These are phyloP conservation scores for Ophiostoma fasciatum DNA, from an alignment of 2,329 filamentous ascomycete species.

Conservation along the genomic window DNA sequence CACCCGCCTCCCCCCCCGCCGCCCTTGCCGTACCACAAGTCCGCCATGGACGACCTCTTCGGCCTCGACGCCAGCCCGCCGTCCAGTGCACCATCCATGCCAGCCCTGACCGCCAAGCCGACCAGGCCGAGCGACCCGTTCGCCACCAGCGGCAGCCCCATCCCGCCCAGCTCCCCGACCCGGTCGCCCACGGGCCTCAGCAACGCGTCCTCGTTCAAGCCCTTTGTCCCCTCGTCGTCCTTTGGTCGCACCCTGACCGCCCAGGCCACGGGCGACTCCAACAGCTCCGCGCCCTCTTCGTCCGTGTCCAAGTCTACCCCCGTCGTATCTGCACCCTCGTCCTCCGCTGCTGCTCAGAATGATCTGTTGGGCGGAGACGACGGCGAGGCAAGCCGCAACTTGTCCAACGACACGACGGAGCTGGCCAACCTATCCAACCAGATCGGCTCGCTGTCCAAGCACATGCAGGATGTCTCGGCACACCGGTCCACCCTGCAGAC, in stretches of 20 bases:
- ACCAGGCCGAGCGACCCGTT: constrained; percentile 35
- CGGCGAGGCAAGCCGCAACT: constrained; percentile 76
- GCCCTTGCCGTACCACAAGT: constrained; percentile 27
- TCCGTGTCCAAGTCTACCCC: constrained; percentile 10
- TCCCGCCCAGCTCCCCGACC: constrained; percentile 38
- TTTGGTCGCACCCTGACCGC: constrained; percentile 74
- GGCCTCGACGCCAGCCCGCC: constrained; percentile 60
- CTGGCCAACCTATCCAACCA: constrained; percentile 94
- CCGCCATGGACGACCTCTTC: constrained; percentile 86
- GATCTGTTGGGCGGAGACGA: constrained; percentile 83
- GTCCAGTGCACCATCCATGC: constrained; percentile 28
- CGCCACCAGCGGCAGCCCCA: constrained; percentile 30
- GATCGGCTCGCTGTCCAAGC: constrained; percentile 75
- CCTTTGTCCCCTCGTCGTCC: constrained; percentile 81
- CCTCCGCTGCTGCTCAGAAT: constrained; percentile 32
- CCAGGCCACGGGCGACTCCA: constrained; percentile 56
- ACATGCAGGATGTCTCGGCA: constrained; percentile 84
- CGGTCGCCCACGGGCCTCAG: constrained; percentile 28
- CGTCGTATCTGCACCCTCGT: background rate
- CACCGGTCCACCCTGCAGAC: constrained; percentile 69
- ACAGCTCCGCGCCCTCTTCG: constrained; percentile 28
- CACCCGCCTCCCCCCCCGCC: constrained; percentile 23
- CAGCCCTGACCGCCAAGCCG: constrained; percentile 5
- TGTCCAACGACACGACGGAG: constrained; percentile 81
- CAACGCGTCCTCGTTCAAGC: constrained; percentile 52